phyloP scores from a whole-genome alignment of 2,329 filamentous ascomycete genomes.

The Bimuria novae-zelandiae region DNA sequence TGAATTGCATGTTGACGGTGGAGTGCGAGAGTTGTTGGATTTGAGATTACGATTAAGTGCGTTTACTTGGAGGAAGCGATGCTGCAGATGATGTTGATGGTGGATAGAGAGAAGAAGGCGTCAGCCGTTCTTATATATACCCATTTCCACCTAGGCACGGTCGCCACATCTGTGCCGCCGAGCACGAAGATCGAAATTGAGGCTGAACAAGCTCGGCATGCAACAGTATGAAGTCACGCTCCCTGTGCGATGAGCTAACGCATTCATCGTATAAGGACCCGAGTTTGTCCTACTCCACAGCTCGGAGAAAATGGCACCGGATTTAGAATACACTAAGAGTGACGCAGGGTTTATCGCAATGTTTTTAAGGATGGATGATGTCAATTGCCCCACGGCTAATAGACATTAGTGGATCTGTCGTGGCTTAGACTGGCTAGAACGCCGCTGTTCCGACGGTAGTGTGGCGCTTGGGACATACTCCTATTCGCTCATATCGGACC shows the following conservation, averaged over 20 bases:
- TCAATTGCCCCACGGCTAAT: slow-evolving; percentile 1
- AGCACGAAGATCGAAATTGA: slow-evolving; percentile 11
- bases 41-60: not conserved
- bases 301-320: not conserved
- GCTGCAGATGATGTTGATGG: not conserved
- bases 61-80: not conserved
- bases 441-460: no score
- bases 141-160: not conserved
- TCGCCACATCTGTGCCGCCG: not conserved
- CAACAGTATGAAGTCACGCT: slow-evolving; percentile 26
- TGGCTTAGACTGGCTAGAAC: not conserved
- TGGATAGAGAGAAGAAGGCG: not conserved
- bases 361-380: not conserved
- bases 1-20: slow-evolving; percentile 39
- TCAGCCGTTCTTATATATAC: not conserved
- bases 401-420: not conserved
- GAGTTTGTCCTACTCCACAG: not conserved
- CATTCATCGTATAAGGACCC: not conserved
- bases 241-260: slow-evolving; percentile 1
- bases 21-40: slow-evolving; percentile 10
- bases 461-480: slow-evolving; percentile 1
- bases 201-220: slow-evolving; percentile 21
- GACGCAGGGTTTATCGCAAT: not conserved
- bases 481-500: slow-evolving; percentile 4
- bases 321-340: not conserved